These are phyloP conservation scores for Limonium bicolor DNA, from an alignment of 148 eudicot genomes.

Conservation along the genomic window DNA sequence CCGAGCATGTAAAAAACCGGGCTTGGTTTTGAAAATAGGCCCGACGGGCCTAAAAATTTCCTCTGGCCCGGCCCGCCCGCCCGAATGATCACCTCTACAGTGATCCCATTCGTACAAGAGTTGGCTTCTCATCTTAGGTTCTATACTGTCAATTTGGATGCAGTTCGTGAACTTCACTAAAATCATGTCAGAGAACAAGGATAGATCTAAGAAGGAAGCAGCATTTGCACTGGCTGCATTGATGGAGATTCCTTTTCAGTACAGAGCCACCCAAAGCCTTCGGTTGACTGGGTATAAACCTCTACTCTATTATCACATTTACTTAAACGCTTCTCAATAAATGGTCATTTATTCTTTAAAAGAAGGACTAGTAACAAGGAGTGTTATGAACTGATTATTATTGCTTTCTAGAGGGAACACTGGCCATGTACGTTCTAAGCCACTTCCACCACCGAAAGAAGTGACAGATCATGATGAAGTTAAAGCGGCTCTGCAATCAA, in stretches of 20 bases:
- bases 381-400: neutral
- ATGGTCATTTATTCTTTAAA: neutral
- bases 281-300: constrained; percentile 25
- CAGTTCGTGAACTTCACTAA: constrained; percentile 79
- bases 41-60: too few species aligned
- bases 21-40: too few species aligned
- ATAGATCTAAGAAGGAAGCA: constrained; percentile 46
- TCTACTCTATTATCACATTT: neutral
- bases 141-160: too few species aligned
- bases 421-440: constrained; percentile 12
- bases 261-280: constrained; percentile 43
- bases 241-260: constrained; percentile 78
- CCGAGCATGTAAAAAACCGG: too few species aligned
- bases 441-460: constrained; percentile 56
- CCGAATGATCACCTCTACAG: too few species aligned
- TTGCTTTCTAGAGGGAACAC: constrained; percentile 12
- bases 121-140: too few species aligned
- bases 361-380: neutral
- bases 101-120: too few species aligned
- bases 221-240: constrained; percentile 78
- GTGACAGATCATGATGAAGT: constrained; percentile 43
- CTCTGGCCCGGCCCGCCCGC: too few species aligned
- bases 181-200: constrained; percentile 49
- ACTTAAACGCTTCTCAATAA: neutral
- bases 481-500: constrained; percentile 9